A percentile compares a stretch with the other conserved stretches of the same genome.
Evolutionary conservation across 345 rosid species (phyloP).

Genomic region (Gossypium thurberi): DNA sequence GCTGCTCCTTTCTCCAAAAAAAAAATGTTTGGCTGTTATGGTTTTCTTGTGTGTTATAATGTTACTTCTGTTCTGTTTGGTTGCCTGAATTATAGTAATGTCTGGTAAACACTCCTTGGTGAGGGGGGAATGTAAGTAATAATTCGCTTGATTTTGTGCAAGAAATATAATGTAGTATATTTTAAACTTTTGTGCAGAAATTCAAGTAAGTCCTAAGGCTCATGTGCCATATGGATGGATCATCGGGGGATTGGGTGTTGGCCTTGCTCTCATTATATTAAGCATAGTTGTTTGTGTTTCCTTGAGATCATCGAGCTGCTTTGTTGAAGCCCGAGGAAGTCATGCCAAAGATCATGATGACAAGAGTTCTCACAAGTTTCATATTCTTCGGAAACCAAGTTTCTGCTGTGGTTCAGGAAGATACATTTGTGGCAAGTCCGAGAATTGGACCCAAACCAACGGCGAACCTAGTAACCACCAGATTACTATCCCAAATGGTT

Average conservation of each 20-base stretch:
- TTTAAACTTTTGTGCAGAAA: conserved; percentile 39
- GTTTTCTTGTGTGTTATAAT: not conserved
- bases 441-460: conserved; percentile 53
- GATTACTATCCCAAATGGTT: conserved; percentile 65
- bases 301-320: conserved; percentile 61
- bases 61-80: not conserved
- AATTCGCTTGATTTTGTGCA: conserved; percentile 2
- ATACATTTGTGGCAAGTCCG: conserved; percentile 60
- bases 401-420: conserved; percentile 88
- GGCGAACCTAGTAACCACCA: conserved; percentile 61
- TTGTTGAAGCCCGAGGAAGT: conserved; percentile 25
- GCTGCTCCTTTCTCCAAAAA: not conserved
- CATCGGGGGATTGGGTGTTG: conserved; percentile 67
- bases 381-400: conserved; percentile 75
- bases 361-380: conserved; percentile 59
- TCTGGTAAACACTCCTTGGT: not conserved
- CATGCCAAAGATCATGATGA: conserved; percentile 36
- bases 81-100: not conserved
- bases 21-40: not conserved
- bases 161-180: conserved; percentile 2
- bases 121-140: not conserved
- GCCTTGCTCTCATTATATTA: conserved; percentile 49
- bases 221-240: conserved; percentile 79
- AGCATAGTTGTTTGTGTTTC: conserved; percentile 45
- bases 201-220: conserved; percentile 37